Conservation (phyloP, 179 eudicot species). For the Drosera spatulata region DNA sequence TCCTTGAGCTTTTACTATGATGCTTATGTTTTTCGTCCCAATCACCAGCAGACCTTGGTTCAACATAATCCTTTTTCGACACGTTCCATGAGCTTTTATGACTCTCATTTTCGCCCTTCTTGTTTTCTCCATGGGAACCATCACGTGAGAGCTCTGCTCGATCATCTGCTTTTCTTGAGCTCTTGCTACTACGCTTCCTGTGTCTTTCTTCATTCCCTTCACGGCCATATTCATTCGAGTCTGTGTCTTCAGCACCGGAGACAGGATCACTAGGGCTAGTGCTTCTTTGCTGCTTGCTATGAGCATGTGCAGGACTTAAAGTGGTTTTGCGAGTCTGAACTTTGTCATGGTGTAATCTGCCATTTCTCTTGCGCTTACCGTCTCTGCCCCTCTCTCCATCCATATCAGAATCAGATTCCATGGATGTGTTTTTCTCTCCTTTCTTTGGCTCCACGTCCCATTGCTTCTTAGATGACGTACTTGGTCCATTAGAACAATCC, state of each 20-base stretch:
- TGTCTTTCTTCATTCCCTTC: slow-evolving; percentile 12
- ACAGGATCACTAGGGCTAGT: slow-evolving; percentile 4
- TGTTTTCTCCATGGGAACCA: slow-evolving; percentile 7
- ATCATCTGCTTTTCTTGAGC: slow-evolving; percentile 5
- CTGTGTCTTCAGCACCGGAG: slow-evolving; percentile 15
- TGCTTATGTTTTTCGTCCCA: slow-evolving; percentile 4
- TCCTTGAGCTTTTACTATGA: slow-evolving; percentile 7
- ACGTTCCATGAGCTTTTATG: slow-evolving; percentile 11
- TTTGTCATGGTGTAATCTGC: slow-evolving; percentile 8
- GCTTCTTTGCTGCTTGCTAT: slow-evolving; percentile 1
- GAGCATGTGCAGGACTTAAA: slow-evolving; percentile 2
- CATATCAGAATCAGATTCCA: slow-evolving; percentile 14
- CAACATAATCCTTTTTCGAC: slow-evolving; percentile 11
- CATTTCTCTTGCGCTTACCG: slow-evolving; percentile 12
- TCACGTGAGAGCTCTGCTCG: slow-evolving; percentile 7
- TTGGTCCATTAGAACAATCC: slow-evolving; percentile 5
- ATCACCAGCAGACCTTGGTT: slow-evolving; percentile 8
- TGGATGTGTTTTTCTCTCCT: slow-evolving; percentile 10
- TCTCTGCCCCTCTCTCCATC: slow-evolving; percentile 14
- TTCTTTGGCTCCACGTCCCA: slow-evolving; percentile 6
- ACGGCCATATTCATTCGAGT: slow-evolving; percentile 13
- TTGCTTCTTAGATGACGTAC: slow-evolving; percentile 13
- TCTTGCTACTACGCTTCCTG: slow-evolving; percentile 10
- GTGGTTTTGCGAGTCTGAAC: not conserved
- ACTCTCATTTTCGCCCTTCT: slow-evolving; percentile 8